Evolutionary conservation across 169 alveolate genomes (phyloP).

Genomic region (Plasmodium adleri): DNA sequence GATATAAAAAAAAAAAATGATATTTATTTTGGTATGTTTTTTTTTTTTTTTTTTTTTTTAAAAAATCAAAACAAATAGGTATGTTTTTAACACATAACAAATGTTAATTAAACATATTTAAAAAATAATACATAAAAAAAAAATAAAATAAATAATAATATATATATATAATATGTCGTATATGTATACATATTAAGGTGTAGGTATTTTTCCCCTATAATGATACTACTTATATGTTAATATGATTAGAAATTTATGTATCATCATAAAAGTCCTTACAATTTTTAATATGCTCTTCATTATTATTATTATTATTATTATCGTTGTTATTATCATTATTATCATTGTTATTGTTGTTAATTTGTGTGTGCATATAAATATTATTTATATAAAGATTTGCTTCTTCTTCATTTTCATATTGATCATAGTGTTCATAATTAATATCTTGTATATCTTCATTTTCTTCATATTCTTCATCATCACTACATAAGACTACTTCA

Average conservation of each 20-base stretch:
- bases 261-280: slow-evolving; percentile 18
- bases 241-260: neutral
- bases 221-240: neutral
- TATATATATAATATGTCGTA: slow-evolving; percentile 4
- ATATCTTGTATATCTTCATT: neutral
- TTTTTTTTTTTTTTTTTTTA: too few species aligned
- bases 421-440: neutral
- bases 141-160: neutral
- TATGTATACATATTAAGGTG: neutral
- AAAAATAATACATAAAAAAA: neutral
- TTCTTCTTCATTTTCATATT: neutral
- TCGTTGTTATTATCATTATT: neutral
- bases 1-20: too few species aligned
- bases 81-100: too few species aligned
- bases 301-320: neutral
- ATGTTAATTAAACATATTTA: too few species aligned
- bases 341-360: slow-evolving; percentile 2
- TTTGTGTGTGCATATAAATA: neutral
- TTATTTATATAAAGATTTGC: neutral
- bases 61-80: too few species aligned
- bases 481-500: slow-evolving; percentile 25
- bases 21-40: too few species aligned
- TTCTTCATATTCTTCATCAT: slow-evolving; percentile 22
- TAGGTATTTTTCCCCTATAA: neutral
- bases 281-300: neutral